Conservation (phyloP, 352 stramenopile genomes). For the Hyaloperonospora brassicae region DNA sequence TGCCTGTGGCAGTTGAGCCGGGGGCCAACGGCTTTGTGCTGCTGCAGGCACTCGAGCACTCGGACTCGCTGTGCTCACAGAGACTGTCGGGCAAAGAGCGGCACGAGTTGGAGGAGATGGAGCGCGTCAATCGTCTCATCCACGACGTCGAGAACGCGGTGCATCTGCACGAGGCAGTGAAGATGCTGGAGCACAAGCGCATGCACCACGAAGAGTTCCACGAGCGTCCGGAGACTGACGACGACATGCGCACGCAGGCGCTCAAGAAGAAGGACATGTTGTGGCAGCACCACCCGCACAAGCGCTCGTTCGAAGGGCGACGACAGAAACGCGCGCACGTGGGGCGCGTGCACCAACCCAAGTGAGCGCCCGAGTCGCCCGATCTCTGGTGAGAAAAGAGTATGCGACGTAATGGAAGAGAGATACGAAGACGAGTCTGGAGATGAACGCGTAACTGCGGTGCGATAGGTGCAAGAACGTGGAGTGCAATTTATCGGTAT, state of each 20-base stretch:
- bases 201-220: constrained; percentile 59
- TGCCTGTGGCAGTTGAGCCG: constrained; percentile 53
- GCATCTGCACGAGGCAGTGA: constrained; percentile 51
- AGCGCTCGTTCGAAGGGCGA: constrained; percentile 32
- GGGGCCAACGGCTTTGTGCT: constrained; percentile 58
- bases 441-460: too few relatives aligned
- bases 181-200: constrained; percentile 51
- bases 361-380: constrained; percentile 25
- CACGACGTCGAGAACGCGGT: constrained; percentile 61
- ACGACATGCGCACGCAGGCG: constrained; percentile 36
- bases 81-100: constrained; percentile 44
- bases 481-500: too few relatives aligned
- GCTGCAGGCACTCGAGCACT: constrained; percentile 58
- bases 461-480: too few relatives aligned
- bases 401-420: too few relatives aligned
- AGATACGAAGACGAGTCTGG: too few relatives aligned
- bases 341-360: constrained; percentile 61
- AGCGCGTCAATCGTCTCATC: constrained; percentile 65
- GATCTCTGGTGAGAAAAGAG: too few relatives aligned
- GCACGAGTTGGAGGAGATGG: constrained; percentile 63
- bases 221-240: constrained; percentile 40
- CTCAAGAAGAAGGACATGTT: constrained; percentile 45
- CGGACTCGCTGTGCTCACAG: constrained; percentile 34
- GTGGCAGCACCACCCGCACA: constrained; percentile 33
- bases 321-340: constrained; percentile 50